Evolutionary conservation across 257 asterid genomes (phyloP).

Genomic region (Catharanthus roseus): DNA sequence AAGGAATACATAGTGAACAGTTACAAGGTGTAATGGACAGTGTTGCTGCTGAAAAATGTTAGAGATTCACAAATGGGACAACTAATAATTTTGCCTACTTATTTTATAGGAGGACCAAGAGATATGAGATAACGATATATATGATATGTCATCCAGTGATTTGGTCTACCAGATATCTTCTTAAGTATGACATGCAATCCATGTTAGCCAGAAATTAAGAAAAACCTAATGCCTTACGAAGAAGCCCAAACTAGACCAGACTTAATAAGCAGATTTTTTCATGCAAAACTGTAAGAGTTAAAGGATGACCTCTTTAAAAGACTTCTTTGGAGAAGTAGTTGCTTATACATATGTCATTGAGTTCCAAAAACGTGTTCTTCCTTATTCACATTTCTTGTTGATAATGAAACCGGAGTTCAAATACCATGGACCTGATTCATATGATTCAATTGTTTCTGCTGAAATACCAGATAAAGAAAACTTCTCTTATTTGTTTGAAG

Average conservation of each 20-base stretch:
- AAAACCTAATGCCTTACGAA: not conserved
- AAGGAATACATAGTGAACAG: too few species aligned
- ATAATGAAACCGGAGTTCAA: too few species aligned
- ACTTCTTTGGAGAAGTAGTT: not conserved
- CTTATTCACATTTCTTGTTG: too few species aligned
- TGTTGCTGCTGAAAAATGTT: not conserved
- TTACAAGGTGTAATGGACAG: too few species aligned
- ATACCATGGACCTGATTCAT: too few species aligned
- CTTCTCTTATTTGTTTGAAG: too few species aligned
- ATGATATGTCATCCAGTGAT: not conserved
- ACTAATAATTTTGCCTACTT: not conserved
- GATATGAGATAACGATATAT: not conserved
- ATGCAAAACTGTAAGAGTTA: not conserved
- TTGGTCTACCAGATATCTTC: not conserved
- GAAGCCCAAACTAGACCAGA: not conserved
- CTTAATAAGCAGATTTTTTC: not conserved
- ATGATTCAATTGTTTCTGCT: not conserved
- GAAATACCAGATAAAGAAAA: too few species aligned
- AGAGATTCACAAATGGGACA: too few species aligned
- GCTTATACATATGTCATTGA: too few species aligned
- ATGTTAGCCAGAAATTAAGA: not conserved
- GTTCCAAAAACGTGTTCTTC: too few species aligned
- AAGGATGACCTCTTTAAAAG: too few species aligned
- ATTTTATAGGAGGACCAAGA: not conserved
- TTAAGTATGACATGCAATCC: not conserved